A percentile compares a stretch with the other conserved stretches of the same genome.
Evolutionary conservation across 495 filamentous ascomycete species (phyloP).

Genomic region (Xylaria grammica): DNA sequence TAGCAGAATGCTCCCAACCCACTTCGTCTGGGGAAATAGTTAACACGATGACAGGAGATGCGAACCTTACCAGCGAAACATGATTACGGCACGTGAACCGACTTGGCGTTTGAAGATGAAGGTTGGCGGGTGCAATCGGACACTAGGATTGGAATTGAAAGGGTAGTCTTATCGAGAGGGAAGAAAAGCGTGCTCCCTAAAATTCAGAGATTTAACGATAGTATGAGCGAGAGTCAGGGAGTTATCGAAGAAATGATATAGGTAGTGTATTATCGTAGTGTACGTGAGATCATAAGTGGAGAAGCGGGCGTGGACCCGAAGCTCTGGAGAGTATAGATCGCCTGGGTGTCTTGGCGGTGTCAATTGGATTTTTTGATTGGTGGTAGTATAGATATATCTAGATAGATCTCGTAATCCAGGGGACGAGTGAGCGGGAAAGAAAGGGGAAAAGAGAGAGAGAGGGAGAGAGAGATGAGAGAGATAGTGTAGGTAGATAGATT

Average conservation of each 20-base stretch:
- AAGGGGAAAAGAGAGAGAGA: not conserved
- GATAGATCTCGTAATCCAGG: not conserved
- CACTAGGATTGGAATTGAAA: not conserved
- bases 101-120: constrained; percentile 7
- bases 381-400: not conserved
- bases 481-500: not conserved
- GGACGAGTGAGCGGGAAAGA: not conserved
- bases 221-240: constrained; percentile 3
- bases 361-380: constrained; percentile 13
- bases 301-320: constrained; percentile 9
- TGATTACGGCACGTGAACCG: constrained; percentile 25
- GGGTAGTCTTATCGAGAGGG: not conserved
- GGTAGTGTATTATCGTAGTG: not conserved
- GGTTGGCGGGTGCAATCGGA: not conserved
- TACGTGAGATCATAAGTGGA: constrained; percentile 20
- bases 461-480: not conserved
- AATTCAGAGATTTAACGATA: constrained; percentile 9
- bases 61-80: constrained; percentile 39
- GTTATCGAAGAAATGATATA: constrained; percentile 13
- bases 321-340: constrained; percentile 24
- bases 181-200: not conserved
- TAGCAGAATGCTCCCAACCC: not conserved
- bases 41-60: constrained; percentile 18
- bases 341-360: constrained; percentile 16
- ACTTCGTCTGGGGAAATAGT: constrained; percentile 1